Evolutionary conservation across 2,329 filamentous ascomycete genomes (phyloP).

Genomic region (Claviceps africana): DNA sequence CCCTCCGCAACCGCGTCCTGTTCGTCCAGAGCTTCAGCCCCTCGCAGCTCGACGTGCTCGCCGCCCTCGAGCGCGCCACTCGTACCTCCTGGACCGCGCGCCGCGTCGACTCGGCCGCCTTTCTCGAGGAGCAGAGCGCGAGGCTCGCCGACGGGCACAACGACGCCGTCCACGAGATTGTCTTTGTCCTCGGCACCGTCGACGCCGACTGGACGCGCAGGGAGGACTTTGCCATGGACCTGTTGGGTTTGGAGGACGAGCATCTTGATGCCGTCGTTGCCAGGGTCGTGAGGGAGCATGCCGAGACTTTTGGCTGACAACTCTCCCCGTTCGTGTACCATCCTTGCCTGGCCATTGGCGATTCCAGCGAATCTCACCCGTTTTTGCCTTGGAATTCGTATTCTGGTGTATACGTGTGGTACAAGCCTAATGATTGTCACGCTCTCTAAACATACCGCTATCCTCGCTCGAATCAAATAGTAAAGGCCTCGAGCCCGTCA

Average conservation of each 20-base stretch:
- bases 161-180: conserved; percentile 30
- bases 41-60: conserved; percentile 33
- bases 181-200: conserved; percentile 33
- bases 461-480: not conserved
- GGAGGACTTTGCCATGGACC: conserved; percentile 31
- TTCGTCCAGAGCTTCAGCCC: conserved; percentile 31
- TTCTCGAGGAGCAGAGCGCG: conserved; percentile 23
- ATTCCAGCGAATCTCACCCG: no score
- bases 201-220: conserved; percentile 34
- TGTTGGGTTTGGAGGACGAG: conserved; percentile 32
- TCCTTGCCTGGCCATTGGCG: no score
- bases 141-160: conserved; percentile 24
- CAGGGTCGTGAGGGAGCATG: conserved; percentile 17
- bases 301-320: no score
- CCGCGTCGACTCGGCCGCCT: conserved; percentile 23
- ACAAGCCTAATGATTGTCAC: no score
- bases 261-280: conserved; percentile 28
- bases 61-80: conserved; percentile 35
- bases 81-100: conserved; percentile 23
- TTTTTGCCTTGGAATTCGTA: no score
- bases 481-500: not conserved
- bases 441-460: not conserved
- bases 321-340: no score
- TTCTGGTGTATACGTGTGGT: no score
- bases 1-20: conserved; percentile 36